A percentile compares a stretch with the other conserved stretches of the same genome.
Conservation (phyloP, 768 basidiomycete genomes). For the Gloeopeniophorella convolvens region DNA sequence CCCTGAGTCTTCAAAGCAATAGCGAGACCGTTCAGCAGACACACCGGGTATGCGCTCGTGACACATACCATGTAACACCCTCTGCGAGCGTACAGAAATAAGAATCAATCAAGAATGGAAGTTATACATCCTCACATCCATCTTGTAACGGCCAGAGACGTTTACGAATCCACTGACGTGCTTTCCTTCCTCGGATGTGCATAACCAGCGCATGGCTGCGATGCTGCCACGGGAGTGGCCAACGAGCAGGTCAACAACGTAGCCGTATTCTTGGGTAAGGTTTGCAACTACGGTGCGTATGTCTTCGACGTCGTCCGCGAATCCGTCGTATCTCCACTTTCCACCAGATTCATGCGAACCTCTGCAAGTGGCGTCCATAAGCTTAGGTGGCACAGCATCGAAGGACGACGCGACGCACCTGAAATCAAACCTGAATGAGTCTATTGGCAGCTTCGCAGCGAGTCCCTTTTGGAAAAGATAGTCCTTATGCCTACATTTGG, state of each 20-base stretch:
- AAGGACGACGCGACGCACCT: conserved; percentile 44
- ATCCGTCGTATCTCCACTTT: conserved; percentile 51
- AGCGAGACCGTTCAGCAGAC: neutral
- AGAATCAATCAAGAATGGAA: neutral
- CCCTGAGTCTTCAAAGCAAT: neutral
- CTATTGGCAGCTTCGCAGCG: conserved; percentile 55
- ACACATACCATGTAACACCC: conserved; percentile 17
- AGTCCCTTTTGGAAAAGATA: conserved; percentile 77
- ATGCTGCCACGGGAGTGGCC: conserved; percentile 77
- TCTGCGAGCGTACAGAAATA: neutral
- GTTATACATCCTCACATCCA: conserved; percentile 48
- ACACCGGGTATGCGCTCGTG: no score
- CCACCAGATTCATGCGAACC: conserved; percentile 77
- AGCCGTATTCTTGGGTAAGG: conserved; percentile 53
- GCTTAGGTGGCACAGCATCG: neutral
- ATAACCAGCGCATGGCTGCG: conserved; percentile 63
- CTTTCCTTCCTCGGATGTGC: conserved; percentile 51
- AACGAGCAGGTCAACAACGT: conserved; percentile 61
- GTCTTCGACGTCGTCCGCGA: conserved; percentile 60
- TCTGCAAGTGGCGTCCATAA: conserved; percentile 31
- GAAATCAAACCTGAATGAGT: conserved; percentile 86
- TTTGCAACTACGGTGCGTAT: conserved; percentile 57
- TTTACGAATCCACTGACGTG: conserved; percentile 61
- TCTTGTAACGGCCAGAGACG: conserved; percentile 70
- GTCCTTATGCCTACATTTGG: conserved; percentile 63